Base-by-base conservation (phyloP, 345 rosid species). In the Pistacia atlantica region DNA sequence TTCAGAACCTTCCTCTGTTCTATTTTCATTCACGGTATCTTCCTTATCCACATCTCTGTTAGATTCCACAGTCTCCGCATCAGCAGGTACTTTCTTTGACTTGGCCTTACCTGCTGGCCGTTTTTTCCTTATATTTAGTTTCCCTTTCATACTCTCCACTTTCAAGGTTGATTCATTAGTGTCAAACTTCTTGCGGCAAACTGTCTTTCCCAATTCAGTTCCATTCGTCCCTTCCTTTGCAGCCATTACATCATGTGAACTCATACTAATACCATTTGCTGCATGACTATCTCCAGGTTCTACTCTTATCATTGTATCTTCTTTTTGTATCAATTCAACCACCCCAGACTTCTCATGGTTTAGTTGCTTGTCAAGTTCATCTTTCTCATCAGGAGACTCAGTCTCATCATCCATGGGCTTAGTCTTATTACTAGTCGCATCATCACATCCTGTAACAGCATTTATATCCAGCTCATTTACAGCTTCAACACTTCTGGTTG, bases 301-400 rank as follows among this genome's bases (percentile, higher is more conserved):
- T 51, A n/a, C 22, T 60, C 52, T 58, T 66, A 54, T 52, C 16
- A 33, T 64, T 45, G 9, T 20, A 64, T 65, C 79, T 65, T 71
- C 77, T 65, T 75, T 71, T 12, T 37, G 49, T 48, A 69, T 16
- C 56, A 56, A 70, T 59, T 71, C 73, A 75, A 65, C 75, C 60
- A 55, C 70, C 69, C 72, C 80, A 55, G 76, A 31, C 49, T 76
- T 83, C 60, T 83, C 84, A 77, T 75, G 70, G 64, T 77, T 69
- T 22, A 18, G 42, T 6, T 69, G 49, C 61, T 76, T 69, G 67
- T 67, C 83, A 62, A 75, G 25, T 60, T 80, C 78, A 74, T 75
- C 80, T 62, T 80, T 80, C 65, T 89, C 95, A 64, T 85, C 86
- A 54, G 92, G 87, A 76, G 85, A 76, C 79, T 87, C 80, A 48